These are phyloP conservation scores for Tylopilus sp. DNA, from an alignment of 1,284 basidiomycete genomes.

Conservation along the genomic window DNA sequence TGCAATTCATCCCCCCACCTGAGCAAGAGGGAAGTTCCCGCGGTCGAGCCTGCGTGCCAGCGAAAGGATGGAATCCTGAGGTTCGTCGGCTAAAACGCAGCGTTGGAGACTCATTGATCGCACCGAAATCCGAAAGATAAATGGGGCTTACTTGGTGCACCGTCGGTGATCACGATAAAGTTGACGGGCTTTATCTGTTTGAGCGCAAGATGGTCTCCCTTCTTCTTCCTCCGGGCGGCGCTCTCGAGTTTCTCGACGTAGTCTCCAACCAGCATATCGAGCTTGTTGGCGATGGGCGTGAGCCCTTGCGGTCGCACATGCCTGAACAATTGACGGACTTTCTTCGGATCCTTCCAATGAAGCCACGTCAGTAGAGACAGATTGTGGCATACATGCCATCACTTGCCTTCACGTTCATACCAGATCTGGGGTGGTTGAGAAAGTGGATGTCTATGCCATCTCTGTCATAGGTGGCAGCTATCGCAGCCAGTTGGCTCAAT, in stretches of 20 bases:
- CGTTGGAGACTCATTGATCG: neutral
- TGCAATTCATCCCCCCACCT: constrained; percentile 34
- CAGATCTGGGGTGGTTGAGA: constrained; percentile 35
- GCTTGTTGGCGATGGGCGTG: constrained; percentile 49
- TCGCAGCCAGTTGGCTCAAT: constrained; percentile 39
- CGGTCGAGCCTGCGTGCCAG: constrained; percentile 48
- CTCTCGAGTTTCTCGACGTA: constrained; percentile 46
- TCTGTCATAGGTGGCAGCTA: constrained; percentile 39
- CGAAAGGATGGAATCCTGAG: constrained; percentile 45
- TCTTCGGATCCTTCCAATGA: constrained; percentile 25
- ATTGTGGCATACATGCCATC: neutral
- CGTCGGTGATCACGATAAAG: constrained; percentile 61
- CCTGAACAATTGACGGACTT: constrained; percentile 42
- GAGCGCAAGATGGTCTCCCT: constrained; percentile 30
- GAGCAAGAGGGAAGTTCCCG: constrained; percentile 48
- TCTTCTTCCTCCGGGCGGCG: constrained; percentile 31
- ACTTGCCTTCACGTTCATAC: constrained; percentile 20
- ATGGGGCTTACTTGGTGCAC: constrained; percentile 47
- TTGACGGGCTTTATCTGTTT: constrained; percentile 52
- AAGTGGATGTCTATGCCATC: constrained; percentile 50
- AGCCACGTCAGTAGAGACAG: neutral
- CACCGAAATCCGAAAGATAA: neutral
- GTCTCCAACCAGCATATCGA: constrained; percentile 43
- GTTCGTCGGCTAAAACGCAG: constrained; percentile 44
- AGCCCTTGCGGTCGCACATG: constrained; percentile 41